Evolutionary conservation across 2,329 filamentous ascomycete genomes (phyloP), one percentile per base, ranked within the genome.

Genomic region (Domatiomyces globalis): DNA sequence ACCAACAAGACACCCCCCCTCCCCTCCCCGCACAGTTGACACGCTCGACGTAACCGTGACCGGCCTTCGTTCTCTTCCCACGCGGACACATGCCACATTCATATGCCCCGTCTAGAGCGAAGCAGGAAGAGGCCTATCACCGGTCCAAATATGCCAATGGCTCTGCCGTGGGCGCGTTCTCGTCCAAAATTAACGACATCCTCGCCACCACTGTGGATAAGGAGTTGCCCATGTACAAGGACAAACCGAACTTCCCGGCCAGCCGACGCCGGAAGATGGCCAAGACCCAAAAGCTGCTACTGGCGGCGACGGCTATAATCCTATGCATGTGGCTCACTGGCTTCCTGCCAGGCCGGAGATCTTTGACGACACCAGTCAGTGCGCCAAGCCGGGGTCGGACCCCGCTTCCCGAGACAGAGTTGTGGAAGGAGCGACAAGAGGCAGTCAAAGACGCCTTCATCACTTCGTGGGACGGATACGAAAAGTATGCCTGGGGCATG

Each of bases 211-310:
- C 7, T 18, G 68, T 69, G 48, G 71, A 75, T 46, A 73, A 77
- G 69, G 73, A 80, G 52, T 72, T 98, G 56, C 92, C 92, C 45
- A 89, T 96, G 85, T 98, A 98, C 73, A 98, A 98, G 70, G 92
- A 98, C 71, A 98, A 98, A 67, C 92, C 92, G n/a, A 92, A 86
- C 65, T 71, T 68, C 52, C 62, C 67, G n/a, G 65, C 69, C 54
- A 73, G 77, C 59, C 77, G 78, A 61, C 73, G 74, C 55, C 73
- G 74, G 49, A 74, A 79, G 33, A 68, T 79, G 60, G 82, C 79
- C 71, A 77, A 76, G 66, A 77, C 78, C 61, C 86, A 84, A 70
- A 73, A 84, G 53, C 64, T 77, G 44, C 56, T 77, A 20, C 68
- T 74, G 5, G 57, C 85, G 33, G 66, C 77, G 7, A 57, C 83